These are phyloP conservation scores for Fragaria vesca DNA, from an alignment of 306 rosid genomes.

Conservation along the genomic window DNA sequence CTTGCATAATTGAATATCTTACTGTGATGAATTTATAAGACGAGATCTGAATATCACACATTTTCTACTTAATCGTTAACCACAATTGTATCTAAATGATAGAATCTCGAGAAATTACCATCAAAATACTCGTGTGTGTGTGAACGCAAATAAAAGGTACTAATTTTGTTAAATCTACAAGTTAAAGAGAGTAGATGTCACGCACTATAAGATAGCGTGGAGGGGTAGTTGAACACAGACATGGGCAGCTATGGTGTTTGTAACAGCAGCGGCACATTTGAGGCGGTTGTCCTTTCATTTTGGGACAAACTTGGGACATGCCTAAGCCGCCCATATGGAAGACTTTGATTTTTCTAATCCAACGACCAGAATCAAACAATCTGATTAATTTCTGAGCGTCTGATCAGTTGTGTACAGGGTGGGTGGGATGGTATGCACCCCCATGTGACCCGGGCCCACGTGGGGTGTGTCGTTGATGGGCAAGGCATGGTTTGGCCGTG, in stretches of 20 bases:
- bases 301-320: slow-evolving; percentile 46
- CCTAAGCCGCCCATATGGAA: slow-evolving; percentile 29
- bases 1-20: no score
- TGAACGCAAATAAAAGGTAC: background rate
- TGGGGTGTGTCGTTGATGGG: slow-evolving; percentile 34
- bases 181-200: slow-evolving; percentile 1
- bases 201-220: slow-evolving; percentile 5
- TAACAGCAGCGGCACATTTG: slow-evolving; percentile 23
- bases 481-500: slow-evolving; percentile 25
- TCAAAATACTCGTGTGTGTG: no score
- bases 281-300: slow-evolving; percentile 26
- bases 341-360: slow-evolving; percentile 16
- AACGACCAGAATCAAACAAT: background rate
- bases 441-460: slow-evolving; percentile 37
- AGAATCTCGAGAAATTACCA: no score
- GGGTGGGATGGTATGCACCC: slow-evolving; percentile 4
- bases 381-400: background rate
- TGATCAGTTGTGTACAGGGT: background rate
- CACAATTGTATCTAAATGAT: no score
- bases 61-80: no score
- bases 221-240: no score
- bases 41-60: no score
- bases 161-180: background rate
- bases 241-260: slow-evolving; percentile 31
- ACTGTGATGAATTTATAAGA: no score